Conservation (phyloP, 257 asterid species). For the Gentiana dahurica region DNA sequence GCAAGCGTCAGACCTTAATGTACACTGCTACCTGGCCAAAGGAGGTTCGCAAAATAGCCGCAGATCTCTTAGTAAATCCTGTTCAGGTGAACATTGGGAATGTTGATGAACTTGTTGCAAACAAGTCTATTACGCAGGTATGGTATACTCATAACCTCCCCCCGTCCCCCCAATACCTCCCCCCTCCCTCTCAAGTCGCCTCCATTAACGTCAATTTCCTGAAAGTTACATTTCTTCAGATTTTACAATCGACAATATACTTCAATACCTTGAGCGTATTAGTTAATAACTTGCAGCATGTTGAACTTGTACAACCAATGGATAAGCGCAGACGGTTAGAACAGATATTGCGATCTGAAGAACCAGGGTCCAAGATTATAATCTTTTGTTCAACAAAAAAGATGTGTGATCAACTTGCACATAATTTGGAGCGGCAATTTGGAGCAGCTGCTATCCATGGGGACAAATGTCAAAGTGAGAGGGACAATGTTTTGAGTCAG, state of each 20-base stretch:
- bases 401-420: slow-evolving; percentile 82
- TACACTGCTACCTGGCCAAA: slow-evolving; percentile 98
- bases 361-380: slow-evolving; percentile 84
- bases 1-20: slow-evolving; percentile 87
- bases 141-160: neutral
- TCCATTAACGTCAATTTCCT: too few species aligned
- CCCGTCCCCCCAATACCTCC: neutral
- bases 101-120: slow-evolving; percentile 86
- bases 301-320: slow-evolving; percentile 59
- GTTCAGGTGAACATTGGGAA: slow-evolving; percentile 93
- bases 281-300: slow-evolving; percentile 28
- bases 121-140: slow-evolving; percentile 96
- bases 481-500: slow-evolving; percentile 78
- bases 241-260: too few species aligned
- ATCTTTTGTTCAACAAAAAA: slow-evolving; percentile 91
- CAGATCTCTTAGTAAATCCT: slow-evolving; percentile 71
- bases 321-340: slow-evolving; percentile 79
- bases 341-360: slow-evolving; percentile 86
- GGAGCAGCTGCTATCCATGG: slow-evolving; percentile 98
- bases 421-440: slow-evolving; percentile 46
- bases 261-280: too few species aligned
- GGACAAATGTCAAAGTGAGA: slow-evolving; percentile 87
- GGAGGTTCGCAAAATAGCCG: slow-evolving; percentile 89
- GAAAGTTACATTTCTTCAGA: too few species aligned
- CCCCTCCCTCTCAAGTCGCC: neutral